Percentiles rank a stretch among this genome's conserved stretches.
Conservation (phyloP, 1,139 yeast genomes). For the Zygoascus sp. region DNA sequence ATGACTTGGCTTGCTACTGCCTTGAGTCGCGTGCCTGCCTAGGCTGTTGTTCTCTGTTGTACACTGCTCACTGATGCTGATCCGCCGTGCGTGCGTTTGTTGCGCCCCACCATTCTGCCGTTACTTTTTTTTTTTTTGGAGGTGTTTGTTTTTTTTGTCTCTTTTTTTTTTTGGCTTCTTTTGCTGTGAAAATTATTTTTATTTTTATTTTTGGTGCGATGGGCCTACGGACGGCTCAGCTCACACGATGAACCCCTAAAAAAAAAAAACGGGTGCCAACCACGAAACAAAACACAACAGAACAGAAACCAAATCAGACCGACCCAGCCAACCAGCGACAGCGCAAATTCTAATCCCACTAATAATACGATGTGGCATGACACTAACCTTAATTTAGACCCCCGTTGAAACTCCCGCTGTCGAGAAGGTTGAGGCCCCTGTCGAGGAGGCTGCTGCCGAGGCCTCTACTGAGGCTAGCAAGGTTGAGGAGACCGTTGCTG, state of each 20-base stretch:
- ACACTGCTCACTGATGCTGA: background rate
- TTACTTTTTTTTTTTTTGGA: background rate
- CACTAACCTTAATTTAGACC: slow-evolving; percentile 1
- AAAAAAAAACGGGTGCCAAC: no score
- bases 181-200: background rate
- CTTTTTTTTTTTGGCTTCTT: background rate
- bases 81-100: background rate
- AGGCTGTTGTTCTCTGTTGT: background rate
- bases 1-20: no score
- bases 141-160: background rate
- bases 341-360: background rate
- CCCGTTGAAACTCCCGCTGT: slow-evolving; percentile 15
- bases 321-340: no score
- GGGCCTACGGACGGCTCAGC: background rate
- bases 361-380: no score
- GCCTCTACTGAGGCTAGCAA: slow-evolving; percentile 14
- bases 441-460: slow-evolving; percentile 16
- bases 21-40: no score
- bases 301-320: no score
- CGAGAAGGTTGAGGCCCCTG: slow-evolving; percentile 10
- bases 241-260: no score
- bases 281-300: no score
- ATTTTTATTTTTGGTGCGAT: background rate
- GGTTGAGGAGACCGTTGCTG: slow-evolving; percentile 5
- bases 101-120: background rate